phyloP scores from a whole-genome alignment of 805 yeast genomes.

The Metschnikowia chrysomelidarum region DNA sequence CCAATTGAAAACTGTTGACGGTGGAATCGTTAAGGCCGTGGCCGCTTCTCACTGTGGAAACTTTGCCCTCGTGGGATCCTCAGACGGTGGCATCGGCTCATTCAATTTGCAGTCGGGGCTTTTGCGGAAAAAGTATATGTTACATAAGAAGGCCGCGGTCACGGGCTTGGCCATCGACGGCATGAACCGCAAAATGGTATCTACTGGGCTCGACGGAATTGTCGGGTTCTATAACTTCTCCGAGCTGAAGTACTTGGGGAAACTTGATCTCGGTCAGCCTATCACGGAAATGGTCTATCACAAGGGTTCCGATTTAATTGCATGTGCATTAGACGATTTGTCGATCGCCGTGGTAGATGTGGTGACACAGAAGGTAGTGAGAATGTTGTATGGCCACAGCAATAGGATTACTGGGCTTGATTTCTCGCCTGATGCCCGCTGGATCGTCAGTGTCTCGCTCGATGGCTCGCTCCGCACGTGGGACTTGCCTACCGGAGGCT shows the following conservation, averaged over 20 bases:
- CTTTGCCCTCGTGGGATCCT: constrained; percentile 88
- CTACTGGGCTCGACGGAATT: constrained; percentile 84
- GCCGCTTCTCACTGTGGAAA: constrained; percentile 92
- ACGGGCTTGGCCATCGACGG: constrained; percentile 90
- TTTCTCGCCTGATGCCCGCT: constrained; percentile 92
- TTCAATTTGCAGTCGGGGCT: constrained; percentile 93
- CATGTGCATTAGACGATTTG: constrained; percentile 82
- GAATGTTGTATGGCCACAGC: constrained; percentile 86
- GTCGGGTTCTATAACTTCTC: constrained; percentile 86
- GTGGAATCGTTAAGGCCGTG: constrained; percentile 69
- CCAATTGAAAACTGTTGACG: constrained; percentile 71
- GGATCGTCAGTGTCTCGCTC: constrained; percentile 80
- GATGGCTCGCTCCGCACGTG: constrained; percentile 92
- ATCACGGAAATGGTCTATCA: constrained; percentile 77
- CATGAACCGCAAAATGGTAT: constrained; percentile 83
- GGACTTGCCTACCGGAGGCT: constrained; percentile 96
- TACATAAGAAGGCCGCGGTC: constrained; percentile 69
- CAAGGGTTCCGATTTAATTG: constrained; percentile 77
- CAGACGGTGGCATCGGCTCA: constrained; percentile 78
- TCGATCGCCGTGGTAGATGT: constrained; percentile 81
- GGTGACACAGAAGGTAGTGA: constrained; percentile 74
- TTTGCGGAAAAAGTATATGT: constrained; percentile 62
- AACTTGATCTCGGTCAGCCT: constrained; percentile 69
- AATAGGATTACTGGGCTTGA: constrained; percentile 85
- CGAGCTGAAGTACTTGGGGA: constrained; percentile 63